Percentiles rank a stretch among this genome's conserved stretches.
Evolutionary conservation across 257 asterid species (phyloP).

Genomic region (Perilla frutescens): DNA sequence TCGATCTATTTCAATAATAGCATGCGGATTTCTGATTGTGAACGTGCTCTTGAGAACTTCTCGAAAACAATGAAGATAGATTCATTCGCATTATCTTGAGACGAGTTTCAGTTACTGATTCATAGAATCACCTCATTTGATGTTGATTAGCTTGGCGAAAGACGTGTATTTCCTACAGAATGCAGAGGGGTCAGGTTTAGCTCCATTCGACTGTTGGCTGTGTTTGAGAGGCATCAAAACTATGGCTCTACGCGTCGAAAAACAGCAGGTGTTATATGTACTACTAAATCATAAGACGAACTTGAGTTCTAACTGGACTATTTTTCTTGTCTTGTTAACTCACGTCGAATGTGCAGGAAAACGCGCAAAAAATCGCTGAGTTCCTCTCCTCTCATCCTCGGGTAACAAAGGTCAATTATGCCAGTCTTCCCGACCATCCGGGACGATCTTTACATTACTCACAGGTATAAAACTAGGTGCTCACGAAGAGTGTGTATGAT

Average conservation of each 20-base stretch:
- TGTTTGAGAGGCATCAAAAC: constrained; percentile 92
- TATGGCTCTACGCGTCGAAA: constrained; percentile 86
- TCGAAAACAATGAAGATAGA: background rate
- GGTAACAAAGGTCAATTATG: constrained; percentile 73
- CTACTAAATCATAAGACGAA: background rate
- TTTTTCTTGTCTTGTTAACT: background rate
- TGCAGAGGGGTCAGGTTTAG: constrained; percentile 93
- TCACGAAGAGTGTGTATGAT: background rate
- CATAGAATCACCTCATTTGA: constrained; percentile 9
- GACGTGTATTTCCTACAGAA: constrained; percentile 82
- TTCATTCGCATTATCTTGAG: constrained; percentile 6
- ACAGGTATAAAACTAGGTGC: constrained; percentile 53
- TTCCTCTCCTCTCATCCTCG: constrained; percentile 75
- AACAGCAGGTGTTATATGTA: constrained; percentile 67
- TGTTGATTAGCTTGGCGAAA: constrained; percentile 66
- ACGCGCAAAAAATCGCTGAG: constrained; percentile 89
- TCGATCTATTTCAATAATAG: no score
- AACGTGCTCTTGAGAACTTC: background rate
- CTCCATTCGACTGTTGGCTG: constrained; percentile 99
- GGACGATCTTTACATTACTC: constrained; percentile 77
- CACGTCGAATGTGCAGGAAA: constrained; percentile 57
- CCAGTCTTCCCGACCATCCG: constrained; percentile 76
- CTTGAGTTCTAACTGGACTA: background rate
- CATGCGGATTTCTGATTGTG: background rate
- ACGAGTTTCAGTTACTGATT: constrained; percentile 12